These are phyloP conservation scores for Acacia crassicarpa DNA, from an alignment of 306 rosid species.

Conservation along the genomic window DNA sequence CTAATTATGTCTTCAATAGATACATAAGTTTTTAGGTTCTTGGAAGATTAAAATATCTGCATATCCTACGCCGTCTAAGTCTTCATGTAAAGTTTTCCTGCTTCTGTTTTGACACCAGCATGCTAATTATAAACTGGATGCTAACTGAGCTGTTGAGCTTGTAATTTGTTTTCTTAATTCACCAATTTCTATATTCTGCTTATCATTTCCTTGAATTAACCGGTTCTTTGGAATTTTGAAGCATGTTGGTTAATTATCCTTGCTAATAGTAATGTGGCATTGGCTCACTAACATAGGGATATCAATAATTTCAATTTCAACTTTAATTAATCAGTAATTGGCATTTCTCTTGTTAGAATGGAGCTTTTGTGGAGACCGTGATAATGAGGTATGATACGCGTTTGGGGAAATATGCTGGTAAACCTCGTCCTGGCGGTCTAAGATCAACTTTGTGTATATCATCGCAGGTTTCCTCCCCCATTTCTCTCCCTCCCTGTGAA, in stretches of 20 bases:
- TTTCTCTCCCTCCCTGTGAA: neutral
- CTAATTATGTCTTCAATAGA: neutral
- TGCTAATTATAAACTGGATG: neutral
- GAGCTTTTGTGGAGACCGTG: slow-evolving; percentile 85
- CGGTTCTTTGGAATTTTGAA: neutral
- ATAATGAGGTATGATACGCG: slow-evolving; percentile 86
- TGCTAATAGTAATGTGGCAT: neutral
- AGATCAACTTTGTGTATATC: slow-evolving; percentile 85
- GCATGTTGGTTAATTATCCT: neutral
- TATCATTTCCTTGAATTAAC: neutral
- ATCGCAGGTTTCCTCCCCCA: slow-evolving; percentile 67
- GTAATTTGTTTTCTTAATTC: neutral
- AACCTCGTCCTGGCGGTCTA: slow-evolving; percentile 79
- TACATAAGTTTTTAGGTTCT: neutral
- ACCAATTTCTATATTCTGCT: neutral
- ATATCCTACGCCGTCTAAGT: neutral
- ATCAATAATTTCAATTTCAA: neutral
- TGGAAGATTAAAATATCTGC: neutral
- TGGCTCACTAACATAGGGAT: neutral
- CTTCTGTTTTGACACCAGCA: neutral
- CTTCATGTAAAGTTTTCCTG: neutral
- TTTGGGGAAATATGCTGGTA: slow-evolving; percentile 72
- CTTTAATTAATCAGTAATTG: neutral
- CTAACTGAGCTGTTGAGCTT: neutral
- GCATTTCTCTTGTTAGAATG: slow-evolving; percentile 42